Conservation (phyloP, 78 protist genomes). For the slime mould (Dictyostelium discoideum) region dicty_2.7 NC_007091.3:2395001-2395500, state of each 20-base stretch:
- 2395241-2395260: background rate
- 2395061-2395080: background rate
- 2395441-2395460: background rate
- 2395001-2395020: background rate
- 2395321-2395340: background rate
- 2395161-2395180: slow-evolving; percentile 66
- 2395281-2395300: background rate
- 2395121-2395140: slow-evolving; percentile 41
- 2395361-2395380: background rate
- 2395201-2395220: slow-evolving; percentile 29
- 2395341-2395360: background rate
- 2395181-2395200: slow-evolving; percentile 28
- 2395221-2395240: slow-evolving; percentile 5
- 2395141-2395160: background rate
- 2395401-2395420: slow-evolving; percentile 18
- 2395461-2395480: background rate
- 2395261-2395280: slow-evolving; percentile 33
- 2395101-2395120: slow-evolving; percentile 20
- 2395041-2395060: too few species aligned
- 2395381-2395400: slow-evolving; percentile 4
- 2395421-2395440: background rate
- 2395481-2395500: background rate
- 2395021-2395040: background rate
- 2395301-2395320: slow-evolving; percentile 18
- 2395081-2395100: background rate